Percentiles rank a stretch among this genome's conserved stretches.
Conservation (phyloP, 192 early-diverging fungal genomes). For the Coemansia sp. region DNA sequence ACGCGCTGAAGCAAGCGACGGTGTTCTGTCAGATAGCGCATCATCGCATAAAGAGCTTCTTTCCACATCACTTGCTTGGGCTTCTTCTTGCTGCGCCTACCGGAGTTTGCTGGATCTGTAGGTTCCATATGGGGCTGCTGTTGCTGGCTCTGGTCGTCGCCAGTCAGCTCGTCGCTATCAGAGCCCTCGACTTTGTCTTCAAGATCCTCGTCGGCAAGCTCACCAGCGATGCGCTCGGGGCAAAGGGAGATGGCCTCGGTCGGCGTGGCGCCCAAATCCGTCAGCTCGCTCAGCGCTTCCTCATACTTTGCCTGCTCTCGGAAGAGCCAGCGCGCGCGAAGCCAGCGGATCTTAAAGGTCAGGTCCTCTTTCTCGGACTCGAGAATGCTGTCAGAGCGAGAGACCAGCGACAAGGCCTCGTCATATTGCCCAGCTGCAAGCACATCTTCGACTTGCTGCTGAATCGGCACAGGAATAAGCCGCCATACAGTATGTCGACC, state of each 20-base stretch:
- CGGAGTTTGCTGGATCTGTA: background rate
- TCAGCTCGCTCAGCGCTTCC: constrained; percentile 62
- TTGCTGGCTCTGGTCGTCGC: constrained; percentile 5
- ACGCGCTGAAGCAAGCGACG: constrained; percentile 70
- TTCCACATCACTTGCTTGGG: constrained; percentile 36
- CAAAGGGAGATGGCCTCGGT: constrained; percentile 68
- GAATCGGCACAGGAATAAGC: constrained; percentile 56
- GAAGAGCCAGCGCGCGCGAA: constrained; percentile 73
- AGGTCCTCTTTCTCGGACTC: constrained; percentile 68
- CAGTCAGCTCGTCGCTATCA: background rate
- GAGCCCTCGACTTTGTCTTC: constrained; percentile 15
- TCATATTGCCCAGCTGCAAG: constrained; percentile 68
- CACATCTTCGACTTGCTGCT: constrained; percentile 67
- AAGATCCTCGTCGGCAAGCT: constrained; percentile 51
- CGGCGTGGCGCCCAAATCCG: constrained; percentile 64
- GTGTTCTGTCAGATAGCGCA: constrained; percentile 87
- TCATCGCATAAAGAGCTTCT: constrained; percentile 58
- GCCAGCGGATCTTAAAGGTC: constrained; percentile 59
- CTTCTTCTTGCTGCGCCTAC: background rate
- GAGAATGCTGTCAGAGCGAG: constrained; percentile 70
- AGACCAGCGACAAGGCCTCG: constrained; percentile 72
- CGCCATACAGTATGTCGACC: constrained; percentile 70
- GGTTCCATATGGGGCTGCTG: constrained; percentile 1
- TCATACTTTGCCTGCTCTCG: constrained; percentile 59
- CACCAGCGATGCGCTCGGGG: constrained; percentile 67